Conservation (phyloP, 1,139 yeast species). For the Scheffersomyces illinoinensis region DNA sequence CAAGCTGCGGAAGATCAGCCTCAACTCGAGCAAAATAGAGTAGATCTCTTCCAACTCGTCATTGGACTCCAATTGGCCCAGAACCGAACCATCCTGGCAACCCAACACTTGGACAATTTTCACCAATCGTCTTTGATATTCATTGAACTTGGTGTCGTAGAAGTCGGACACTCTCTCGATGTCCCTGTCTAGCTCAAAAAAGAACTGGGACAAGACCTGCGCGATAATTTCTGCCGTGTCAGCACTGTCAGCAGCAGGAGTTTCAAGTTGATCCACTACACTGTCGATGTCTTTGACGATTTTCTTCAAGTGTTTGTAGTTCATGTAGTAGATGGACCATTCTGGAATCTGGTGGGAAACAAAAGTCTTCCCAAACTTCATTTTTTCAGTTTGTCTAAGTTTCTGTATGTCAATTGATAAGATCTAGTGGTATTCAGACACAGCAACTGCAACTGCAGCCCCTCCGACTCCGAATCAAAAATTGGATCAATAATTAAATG, state of each 20-base stretch:
- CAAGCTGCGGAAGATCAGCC: conserved; percentile 77
- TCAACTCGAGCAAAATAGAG: conserved; percentile 71
- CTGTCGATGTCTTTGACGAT: conserved; percentile 57
- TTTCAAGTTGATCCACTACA: conserved; percentile 34
- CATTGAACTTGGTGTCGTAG: conserved; percentile 70
- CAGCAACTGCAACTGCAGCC: not conserved
- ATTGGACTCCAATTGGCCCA: conserved; percentile 36
- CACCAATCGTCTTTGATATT: conserved; percentile 69
- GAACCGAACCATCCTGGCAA: conserved; percentile 24
- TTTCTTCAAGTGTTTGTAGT: conserved; percentile 83
- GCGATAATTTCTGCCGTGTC: conserved; percentile 23
- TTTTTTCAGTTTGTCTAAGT: conserved; percentile 16
- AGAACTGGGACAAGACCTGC: conserved; percentile 59
- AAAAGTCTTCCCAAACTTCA: conserved; percentile 87
- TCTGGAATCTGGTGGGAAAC: conserved; percentile 89
- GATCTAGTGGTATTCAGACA: not conserved
- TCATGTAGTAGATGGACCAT: conserved; percentile 80
- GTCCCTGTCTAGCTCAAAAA: conserved; percentile 77
- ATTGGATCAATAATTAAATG: not conserved
- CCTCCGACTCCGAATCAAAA: not conserved
- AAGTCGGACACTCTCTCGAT: conserved; percentile 80
- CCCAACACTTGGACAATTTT: conserved; percentile 42
- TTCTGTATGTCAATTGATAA: not conserved
- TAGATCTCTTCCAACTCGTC: conserved; percentile 82
- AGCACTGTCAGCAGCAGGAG: conserved; percentile 10